A percentile compares a stretch with the other conserved stretches of the same genome.
phyloP scores from a whole-genome alignment of 1,139 yeast species.

The Lizanozyma gosingica region DNA sequence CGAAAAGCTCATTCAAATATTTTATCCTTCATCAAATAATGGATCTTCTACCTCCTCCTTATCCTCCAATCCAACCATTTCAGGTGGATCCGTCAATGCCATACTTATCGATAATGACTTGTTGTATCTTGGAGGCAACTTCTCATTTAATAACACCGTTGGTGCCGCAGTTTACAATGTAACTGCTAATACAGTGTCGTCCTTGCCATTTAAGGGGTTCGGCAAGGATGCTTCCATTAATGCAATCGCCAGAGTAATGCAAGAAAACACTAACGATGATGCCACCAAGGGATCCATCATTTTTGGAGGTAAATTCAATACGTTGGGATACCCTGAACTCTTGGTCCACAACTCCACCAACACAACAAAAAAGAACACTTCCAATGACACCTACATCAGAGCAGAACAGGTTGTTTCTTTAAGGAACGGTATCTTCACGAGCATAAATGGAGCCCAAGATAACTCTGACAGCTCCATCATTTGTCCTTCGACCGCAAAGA shows the following conservation, averaged over 20 bases:
- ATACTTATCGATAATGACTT: constrained; percentile 37
- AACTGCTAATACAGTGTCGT: constrained; percentile 28
- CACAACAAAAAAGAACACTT: constrained; percentile 14
- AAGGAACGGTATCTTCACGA: constrained; percentile 48
- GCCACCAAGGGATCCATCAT: constrained; percentile 37
- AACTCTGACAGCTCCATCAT: constrained; percentile 32
- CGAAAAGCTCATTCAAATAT: constrained; percentile 31
- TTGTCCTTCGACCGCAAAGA: constrained; percentile 47
- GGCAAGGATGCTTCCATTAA: constrained; percentile 50
- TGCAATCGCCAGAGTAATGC: constrained; percentile 49
- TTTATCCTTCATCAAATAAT: constrained; percentile 12
- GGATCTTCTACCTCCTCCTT: constrained; percentile 3
- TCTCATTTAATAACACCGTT: constrained; percentile 44
- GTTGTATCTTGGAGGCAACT: constrained; percentile 77
- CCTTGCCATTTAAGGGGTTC: constrained; percentile 74
- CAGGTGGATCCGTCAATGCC: constrained; percentile 44
- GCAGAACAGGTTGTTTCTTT: constrained; percentile 66
- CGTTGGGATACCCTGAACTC: constrained; percentile 48
- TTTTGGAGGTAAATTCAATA: constrained; percentile 71
- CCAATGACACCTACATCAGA: constrained; percentile 31
- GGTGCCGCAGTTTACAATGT: constrained; percentile 64
- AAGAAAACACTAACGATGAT: constrained; percentile 15
- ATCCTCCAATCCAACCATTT: constrained; percentile 17
- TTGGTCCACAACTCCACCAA: constrained; percentile 24
- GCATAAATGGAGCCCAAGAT: constrained; percentile 39